Percentiles rank a stretch among this genome's conserved stretches.
These are phyloP conservation scores for Scheffersomyces illinoinensis DNA, from an alignment of 1,139 yeast genomes.

Conservation along the genomic window DNA sequence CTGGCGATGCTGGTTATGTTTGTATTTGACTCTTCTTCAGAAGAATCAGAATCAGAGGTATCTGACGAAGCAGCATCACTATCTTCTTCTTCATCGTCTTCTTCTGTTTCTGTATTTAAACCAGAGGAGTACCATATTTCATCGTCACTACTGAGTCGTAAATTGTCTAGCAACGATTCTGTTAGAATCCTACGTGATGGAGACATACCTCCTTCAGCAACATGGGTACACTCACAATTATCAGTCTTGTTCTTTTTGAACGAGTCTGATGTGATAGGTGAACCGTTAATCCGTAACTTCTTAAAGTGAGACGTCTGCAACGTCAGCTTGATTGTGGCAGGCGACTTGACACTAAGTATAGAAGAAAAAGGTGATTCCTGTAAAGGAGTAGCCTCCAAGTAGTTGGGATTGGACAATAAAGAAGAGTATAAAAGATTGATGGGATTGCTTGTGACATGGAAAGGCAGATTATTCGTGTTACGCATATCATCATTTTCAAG, in stretches of 20 bases:
- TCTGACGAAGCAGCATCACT: slow-evolving; percentile 16
- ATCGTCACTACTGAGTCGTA: slow-evolving; percentile 15
- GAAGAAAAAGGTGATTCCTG: slow-evolving; percentile 11
- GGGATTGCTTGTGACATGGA: slow-evolving; percentile 10
- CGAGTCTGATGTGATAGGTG: slow-evolving; percentile 36
- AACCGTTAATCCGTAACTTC: slow-evolving; percentile 44
- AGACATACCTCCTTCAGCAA: slow-evolving; percentile 1
- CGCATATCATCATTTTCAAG: neutral
- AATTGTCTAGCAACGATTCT: slow-evolving; percentile 10
- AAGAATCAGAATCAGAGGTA: slow-evolving; percentile 26
- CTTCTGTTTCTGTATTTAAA: slow-evolving; percentile 23
- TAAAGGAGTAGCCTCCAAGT: slow-evolving; percentile 4
- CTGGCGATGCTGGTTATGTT: slow-evolving; percentile 12
- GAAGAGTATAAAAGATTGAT: slow-evolving; percentile 17
- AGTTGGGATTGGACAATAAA: slow-evolving; percentile 10
- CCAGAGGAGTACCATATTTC: slow-evolving; percentile 26
- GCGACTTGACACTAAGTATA: slow-evolving; percentile 28
- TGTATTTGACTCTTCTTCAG: slow-evolving; percentile 10
- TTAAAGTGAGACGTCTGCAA: slow-evolving; percentile 43
- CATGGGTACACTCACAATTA: slow-evolving; percentile 10
- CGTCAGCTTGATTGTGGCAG: slow-evolving; percentile 40
- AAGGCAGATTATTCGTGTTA: neutral
- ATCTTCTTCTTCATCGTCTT: slow-evolving; percentile 21
- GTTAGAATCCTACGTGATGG: slow-evolving; percentile 10
- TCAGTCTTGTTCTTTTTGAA: slow-evolving; percentile 11